phyloP scores from a whole-genome alignment of 192 early-diverging fungal genomes.

The Gryganskiella cystojenkinii region DNA sequence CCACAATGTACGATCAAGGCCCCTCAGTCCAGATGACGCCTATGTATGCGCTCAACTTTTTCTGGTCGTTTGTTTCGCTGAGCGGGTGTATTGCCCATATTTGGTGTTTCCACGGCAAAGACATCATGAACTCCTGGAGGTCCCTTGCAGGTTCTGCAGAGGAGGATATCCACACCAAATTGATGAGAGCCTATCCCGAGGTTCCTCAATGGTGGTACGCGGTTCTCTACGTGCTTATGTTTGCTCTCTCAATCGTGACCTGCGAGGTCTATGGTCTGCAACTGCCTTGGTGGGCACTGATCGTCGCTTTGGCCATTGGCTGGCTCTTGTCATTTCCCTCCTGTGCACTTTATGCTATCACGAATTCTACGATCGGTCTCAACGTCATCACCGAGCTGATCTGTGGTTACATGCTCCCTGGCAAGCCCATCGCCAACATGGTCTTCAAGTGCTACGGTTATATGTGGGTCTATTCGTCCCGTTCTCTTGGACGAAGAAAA shows the following conservation, averaged over 20 bases:
- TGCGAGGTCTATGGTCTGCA: constrained; percentile 34
- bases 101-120: constrained; percentile 68
- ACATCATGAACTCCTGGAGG: constrained; percentile 55
- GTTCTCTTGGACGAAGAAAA: too few relatives aligned
- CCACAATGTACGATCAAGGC: constrained; percentile 54
- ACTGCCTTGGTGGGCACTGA: constrained; percentile 61
- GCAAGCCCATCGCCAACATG: constrained; percentile 61
- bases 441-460: constrained; percentile 68
- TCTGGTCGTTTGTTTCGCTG: constrained; percentile 62
- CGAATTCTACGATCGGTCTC: constrained; percentile 57
- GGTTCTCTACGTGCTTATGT: constrained; percentile 45
- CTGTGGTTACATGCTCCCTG: constrained; percentile 68
- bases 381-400: constrained; percentile 71
- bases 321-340: constrained; percentile 61
- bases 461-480: too few relatives aligned
- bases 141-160: background rate
- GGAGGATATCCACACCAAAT: constrained; percentile 50
- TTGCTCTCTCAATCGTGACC: constrained; percentile 49
- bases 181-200: constrained; percentile 55
- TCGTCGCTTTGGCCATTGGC: constrained; percentile 52
- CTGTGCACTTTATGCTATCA: constrained; percentile 64
- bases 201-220: constrained; percentile 66
- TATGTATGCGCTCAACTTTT: constrained; percentile 54
- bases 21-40: constrained; percentile 58
- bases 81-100: constrained; percentile 62